Evolutionary conservation across 495 filamentous ascomycete genomes (phyloP), one percentile per base, ranked within the genome.

Genomic region (Daldinia grandis): DNA sequence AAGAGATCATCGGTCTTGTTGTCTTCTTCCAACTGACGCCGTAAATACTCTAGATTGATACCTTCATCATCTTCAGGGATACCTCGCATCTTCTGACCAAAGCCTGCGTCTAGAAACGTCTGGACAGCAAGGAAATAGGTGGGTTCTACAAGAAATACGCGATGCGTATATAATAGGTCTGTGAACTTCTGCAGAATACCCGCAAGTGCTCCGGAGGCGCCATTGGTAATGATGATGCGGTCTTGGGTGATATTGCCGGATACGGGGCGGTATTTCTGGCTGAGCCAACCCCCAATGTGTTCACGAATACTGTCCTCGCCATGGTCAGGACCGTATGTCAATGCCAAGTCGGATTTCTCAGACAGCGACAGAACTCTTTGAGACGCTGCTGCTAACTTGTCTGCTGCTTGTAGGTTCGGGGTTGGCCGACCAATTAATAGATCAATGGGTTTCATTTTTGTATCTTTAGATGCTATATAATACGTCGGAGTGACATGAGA

Each of bases 81-180:
- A 3, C 85, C 88, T 33, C 82, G 78, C 62, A 92, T 75, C 31
- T 82, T 85, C n/a, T 81, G 80, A 14, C 80, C 76, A 66, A 92
- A 88, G 6, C 86, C 88, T 0, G 83, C 81, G 78, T 94, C 92
- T 62, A 91, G 83, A 72, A 95, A 91, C 19, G 92, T 88, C 5
- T 87, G 82, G 69, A 87, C 88, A 0, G 89, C 92, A 8, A 93
- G 82, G 74, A 88, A 88, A 73, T 94, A 95, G 8, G 87, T 87
- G 17, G 93, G 93, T 28, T 87, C 86, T 3, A 93, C 86, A 76
- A 94, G 82, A 85, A 90, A 95, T 19, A 93, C 84, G 76, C 83
- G 84, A 30, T 86, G 84, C 8, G 92, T 95, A 77, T 90, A 91
- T 1, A 83, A 67, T 0, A 91, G 90, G 70, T 93, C 92, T 0